Evolutionary conservation across 1,284 basidiomycete species (phyloP).

Genomic region (Ceratobasidium sp.): DNA sequence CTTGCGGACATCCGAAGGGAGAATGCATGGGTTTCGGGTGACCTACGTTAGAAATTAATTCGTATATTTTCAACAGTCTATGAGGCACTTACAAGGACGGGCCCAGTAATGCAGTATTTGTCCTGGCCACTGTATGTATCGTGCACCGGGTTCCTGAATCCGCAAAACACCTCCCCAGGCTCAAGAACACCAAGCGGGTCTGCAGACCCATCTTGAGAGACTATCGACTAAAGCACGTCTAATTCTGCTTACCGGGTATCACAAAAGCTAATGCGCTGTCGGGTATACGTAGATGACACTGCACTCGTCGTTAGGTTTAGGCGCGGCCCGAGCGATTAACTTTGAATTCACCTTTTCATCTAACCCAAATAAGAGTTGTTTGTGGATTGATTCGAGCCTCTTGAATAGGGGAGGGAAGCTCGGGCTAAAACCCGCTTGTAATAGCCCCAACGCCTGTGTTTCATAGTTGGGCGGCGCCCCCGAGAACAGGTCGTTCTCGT

Average conservation of each 20-base stretch:
- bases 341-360: slow-evolving; percentile 23
- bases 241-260: slow-evolving; percentile 23
- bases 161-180: slow-evolving; percentile 23
- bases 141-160: slow-evolving; percentile 28
- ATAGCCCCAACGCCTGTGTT: slow-evolving; percentile 14
- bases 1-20: slow-evolving; percentile 38
- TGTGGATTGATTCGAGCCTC: slow-evolving; percentile 27
- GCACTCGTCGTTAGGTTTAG: not conserved
- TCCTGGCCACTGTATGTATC: slow-evolving; percentile 4
- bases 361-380: slow-evolving; percentile 23
- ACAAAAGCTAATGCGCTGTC: slow-evolving; percentile 31
- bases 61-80: not conserved
- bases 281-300: slow-evolving; percentile 16
- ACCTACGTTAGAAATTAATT: slow-evolving; percentile 18
- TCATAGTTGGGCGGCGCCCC: slow-evolving; percentile 23
- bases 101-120: not conserved
- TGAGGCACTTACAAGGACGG: slow-evolving; percentile 17
- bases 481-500: slow-evolving; percentile 22
- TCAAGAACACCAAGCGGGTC: slow-evolving; percentile 37
- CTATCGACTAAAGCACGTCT: not conserved
- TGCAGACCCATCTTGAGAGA: not conserved
- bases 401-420: slow-evolving; percentile 14
- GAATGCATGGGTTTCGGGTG: slow-evolving; percentile 27
- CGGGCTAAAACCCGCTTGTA: slow-evolving; percentile 6
- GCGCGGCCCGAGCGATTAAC: not conserved